These are phyloP conservation scores for Fusarium papillatum DNA, from an alignment of 2,329 filamentous ascomycete genomes.

Conservation along the genomic window DNA sequence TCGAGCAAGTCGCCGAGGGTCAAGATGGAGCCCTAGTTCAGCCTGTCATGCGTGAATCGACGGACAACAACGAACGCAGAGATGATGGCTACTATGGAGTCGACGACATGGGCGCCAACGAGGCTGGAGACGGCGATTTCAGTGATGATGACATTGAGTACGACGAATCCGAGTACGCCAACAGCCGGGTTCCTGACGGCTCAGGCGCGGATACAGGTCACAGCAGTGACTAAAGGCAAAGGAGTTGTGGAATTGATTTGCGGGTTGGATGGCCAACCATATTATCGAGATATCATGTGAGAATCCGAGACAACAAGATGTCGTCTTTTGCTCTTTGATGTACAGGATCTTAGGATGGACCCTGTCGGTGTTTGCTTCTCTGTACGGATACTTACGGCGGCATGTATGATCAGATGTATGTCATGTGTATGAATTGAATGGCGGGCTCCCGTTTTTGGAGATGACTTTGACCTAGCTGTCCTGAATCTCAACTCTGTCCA, in stretches of 20 bases:
- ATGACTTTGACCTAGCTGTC: background rate
- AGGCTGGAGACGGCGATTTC: conserved; percentile 32
- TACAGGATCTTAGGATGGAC: background rate
- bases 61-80: conserved; percentile 1
- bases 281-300: background rate
- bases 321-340: background rate
- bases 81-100: conserved; percentile 39
- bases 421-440: background rate
- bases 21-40: conserved; percentile 13
- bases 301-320: background rate
- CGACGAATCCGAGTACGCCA: conserved; percentile 42
- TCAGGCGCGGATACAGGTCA: background rate
- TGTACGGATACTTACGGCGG: background rate
- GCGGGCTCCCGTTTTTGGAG: background rate
- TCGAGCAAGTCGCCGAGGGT: background rate
- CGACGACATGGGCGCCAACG: conserved; percentile 45
- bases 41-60: conserved; percentile 4
- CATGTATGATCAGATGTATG: background rate
- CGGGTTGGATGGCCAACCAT: background rate
- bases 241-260: background rate
- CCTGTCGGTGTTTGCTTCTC: background rate
- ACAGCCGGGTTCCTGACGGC: conserved; percentile 5
- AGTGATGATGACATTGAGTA: conserved; percentile 42
- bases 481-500: no score
- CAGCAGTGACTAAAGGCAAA: background rate